phyloP scores from a whole-genome alignment of 2,329 filamentous ascomycete species.

The Cadophora gregata region DNA sequence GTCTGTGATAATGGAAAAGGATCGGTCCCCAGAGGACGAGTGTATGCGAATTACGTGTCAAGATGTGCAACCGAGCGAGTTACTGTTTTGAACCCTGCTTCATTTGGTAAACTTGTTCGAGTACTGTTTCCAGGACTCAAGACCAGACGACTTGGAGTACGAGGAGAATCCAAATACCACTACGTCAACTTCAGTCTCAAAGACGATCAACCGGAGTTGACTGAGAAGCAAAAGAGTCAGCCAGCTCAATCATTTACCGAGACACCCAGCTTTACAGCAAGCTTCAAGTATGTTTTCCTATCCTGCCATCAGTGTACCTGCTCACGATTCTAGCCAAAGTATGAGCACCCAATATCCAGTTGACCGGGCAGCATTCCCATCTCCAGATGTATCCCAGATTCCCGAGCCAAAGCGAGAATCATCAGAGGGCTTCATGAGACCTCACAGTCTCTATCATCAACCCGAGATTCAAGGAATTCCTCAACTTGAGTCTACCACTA shows the following conservation, averaged over 20 bases:
- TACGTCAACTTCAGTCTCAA: conserved; percentile 74
- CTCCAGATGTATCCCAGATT: conserved; percentile 47
- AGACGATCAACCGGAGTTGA: conserved; percentile 54
- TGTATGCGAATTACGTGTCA: conserved; percentile 94
- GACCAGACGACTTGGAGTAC: conserved; percentile 87
- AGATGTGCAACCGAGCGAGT: conserved; percentile 92
- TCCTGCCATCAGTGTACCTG: background rate
- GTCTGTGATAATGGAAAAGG: conserved; percentile 77
- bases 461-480: conserved; percentile 62
- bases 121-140: conserved; percentile 96
- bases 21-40: conserved; percentile 88
- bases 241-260: conserved; percentile 59
- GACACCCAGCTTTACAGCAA: conserved; percentile 53
- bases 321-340: conserved; percentile 38
- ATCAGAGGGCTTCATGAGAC: conserved; percentile 45
- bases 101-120: conserved; percentile 95
- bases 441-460: conserved; percentile 64
- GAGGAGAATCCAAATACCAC: conserved; percentile 98
- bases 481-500: conserved; percentile 61
- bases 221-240: conserved; percentile 51
- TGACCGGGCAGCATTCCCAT: conserved; percentile 48
- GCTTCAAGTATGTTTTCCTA: conserved; percentile 53
- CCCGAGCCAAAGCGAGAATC: conserved; percentile 39
- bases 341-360: conserved; percentile 42
- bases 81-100: conserved; percentile 93